Conservation (phyloP, 805 yeast genomes). For the Wickerhamiella kurtzmanii region DNA sequence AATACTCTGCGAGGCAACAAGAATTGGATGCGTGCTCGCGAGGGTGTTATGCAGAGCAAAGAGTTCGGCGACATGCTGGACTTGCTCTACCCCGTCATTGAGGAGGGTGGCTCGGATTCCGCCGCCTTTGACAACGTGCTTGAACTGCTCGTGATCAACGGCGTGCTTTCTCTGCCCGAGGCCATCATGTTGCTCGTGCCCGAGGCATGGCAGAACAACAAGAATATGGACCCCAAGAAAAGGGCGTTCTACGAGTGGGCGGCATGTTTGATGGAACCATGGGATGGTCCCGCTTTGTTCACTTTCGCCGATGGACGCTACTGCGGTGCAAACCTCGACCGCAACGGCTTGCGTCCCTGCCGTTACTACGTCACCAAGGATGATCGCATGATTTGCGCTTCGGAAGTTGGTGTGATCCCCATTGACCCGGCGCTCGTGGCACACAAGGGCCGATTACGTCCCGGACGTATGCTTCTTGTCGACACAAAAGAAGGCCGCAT, state of each 20-base stretch:
- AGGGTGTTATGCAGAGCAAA: conserved; percentile 84
- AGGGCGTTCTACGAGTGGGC: conserved; percentile 98
- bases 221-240: conserved; percentile 75
- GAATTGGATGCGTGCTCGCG: conserved; percentile 98
- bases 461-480: conserved; percentile 90
- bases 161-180: conserved; percentile 84
- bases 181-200: conserved; percentile 96
- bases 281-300: conserved; percentile 98
- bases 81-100: conserved; percentile 84
- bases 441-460: conserved; percentile 87
- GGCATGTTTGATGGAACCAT: conserved; percentile 96
- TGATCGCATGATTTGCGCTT: conserved; percentile 91
- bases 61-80: conserved; percentile 87
- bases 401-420: conserved; percentile 94
- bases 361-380: conserved; percentile 92
- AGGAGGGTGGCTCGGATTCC: conserved; percentile 97
- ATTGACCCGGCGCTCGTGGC: conserved; percentile 70
- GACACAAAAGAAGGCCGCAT: conserved; percentile 87
- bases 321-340: conserved; percentile 95
- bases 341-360: conserved; percentile 97
- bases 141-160: conserved; percentile 82
- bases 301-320: conserved; percentile 95
- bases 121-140: conserved; percentile 95
- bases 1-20: conserved; percentile 95
- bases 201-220: conserved; percentile 93